These are phyloP conservation scores for Colletotrichum agaves DNA, from an alignment of 2,329 filamentous ascomycete genomes.

Conservation along the genomic window DNA sequence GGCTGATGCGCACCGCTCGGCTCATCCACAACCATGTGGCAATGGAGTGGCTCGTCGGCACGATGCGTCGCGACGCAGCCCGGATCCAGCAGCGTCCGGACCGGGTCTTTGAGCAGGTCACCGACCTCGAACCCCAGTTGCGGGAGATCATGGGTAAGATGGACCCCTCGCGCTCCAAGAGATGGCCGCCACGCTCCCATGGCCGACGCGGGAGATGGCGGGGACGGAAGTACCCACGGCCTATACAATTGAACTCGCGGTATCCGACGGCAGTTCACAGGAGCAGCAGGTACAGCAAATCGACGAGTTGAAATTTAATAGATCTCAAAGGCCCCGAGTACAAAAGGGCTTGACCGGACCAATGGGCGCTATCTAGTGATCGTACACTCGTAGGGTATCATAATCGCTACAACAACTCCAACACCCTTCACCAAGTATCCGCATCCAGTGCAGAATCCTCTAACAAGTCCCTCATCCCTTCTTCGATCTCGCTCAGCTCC, in stretches of 20 bases:
- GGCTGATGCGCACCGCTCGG: slow-evolving; percentile 46
- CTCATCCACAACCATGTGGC: background rate
- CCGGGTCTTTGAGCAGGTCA: background rate
- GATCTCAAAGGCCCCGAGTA: no score
- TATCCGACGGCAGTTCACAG: no score
- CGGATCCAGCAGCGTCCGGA: background rate
- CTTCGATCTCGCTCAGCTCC: no score
- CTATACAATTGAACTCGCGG: no score
- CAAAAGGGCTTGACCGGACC: no score
- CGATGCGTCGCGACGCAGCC: background rate
- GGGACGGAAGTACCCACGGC: background rate
- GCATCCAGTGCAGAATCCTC: no score
- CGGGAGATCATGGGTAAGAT: background rate
- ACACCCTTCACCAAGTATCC: no score
- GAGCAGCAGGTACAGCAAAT: no score
- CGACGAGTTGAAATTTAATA: no score
- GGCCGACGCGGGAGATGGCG: background rate
- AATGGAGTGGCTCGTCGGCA: background rate
- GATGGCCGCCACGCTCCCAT: background rate
- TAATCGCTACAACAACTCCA: slow-evolving; percentile 10
- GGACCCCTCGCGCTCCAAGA: background rate
- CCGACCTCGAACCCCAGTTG: background rate
- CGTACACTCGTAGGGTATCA: no score
- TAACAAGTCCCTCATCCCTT: no score
- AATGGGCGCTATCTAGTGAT: no score